Evolutionary conservation across 2,329 filamentous ascomycete species (phyloP), one percentile per base, ranked within the genome.

Genomic region (Hymenoscyphus albidus): DNA sequence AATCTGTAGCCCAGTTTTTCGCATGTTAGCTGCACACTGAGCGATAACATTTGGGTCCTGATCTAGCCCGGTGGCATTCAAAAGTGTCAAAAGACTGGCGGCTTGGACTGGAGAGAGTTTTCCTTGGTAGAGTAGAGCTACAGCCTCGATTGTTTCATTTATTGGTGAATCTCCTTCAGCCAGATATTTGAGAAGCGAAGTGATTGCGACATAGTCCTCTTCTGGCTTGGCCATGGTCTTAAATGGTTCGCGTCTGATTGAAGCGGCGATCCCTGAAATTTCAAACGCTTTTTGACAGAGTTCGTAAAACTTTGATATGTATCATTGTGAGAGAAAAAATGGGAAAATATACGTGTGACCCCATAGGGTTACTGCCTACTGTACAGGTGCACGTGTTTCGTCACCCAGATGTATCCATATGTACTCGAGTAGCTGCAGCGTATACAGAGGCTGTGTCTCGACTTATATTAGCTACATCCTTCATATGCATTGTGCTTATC

Each of bases 61-160:
- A 77, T 98, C 95, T 76, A 92, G 86, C 64, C 88, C 88, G 1
- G 93, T 97, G 71, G 96, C 97, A 79, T 97, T 94, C 56, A 99
- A 82, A 62, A 93, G 91, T 74, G 95, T 97, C 61, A 98, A 82
- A 64, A 99, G 82, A 48, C 93, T 90, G 62, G 91, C 91, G 0
- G 91, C 90, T 77, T 98, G 95, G 9, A 93, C 90, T 55, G 91
- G 88, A 16, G 91, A 94, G n/a, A 98, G 82, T 70, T 87, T 86
- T 78, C 97, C 89, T 64, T 92, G 93, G 78, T 98, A 98, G 75
- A 97, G 96, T 74, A 94, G 83, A 3, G 92, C 89, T 71, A 98
- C 89, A 62, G 94, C 93, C n/a, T 89, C 83, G 65, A 94, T 92
- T 75, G 98, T 95, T 76, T 97, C 92, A 60, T 86, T 81, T 13